These are phyloP conservation scores for Dimargaris verticillata DNA, from an alignment of 192 early-diverging fungal genomes.

Conservation along the genomic window DNA sequence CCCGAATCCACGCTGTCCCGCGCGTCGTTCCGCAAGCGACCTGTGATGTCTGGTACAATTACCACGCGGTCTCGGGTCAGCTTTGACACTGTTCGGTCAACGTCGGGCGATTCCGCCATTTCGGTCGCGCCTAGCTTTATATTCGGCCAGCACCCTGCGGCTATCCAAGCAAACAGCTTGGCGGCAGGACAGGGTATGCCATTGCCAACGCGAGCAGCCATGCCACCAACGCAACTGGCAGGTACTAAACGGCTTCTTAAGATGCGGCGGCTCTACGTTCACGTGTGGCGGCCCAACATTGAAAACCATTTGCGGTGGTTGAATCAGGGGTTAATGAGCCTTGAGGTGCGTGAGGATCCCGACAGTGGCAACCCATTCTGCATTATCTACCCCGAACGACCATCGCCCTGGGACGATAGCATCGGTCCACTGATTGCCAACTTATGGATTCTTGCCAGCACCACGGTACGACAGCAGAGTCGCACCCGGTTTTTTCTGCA, in stretches of 20 bases:
- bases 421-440: background rate
- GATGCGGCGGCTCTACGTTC: background rate
- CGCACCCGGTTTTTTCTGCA: background rate
- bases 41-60: too few species aligned
- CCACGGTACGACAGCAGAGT: background rate
- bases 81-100: background rate
- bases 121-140: background rate
- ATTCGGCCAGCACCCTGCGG: background rate
- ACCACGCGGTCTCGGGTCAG: background rate
- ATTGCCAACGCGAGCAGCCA: background rate
- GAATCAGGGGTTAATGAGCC: background rate
- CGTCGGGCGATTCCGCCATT: background rate
- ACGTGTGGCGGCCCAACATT: constrained; percentile 3
- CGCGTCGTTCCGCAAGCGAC: background rate
- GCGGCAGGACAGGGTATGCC: background rate
- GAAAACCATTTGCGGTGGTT: constrained; percentile 1
- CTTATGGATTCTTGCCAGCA: background rate
- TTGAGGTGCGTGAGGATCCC: background rate
- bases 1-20: background rate
- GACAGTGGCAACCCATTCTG: background rate
- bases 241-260: background rate
- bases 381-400: constrained; percentile 1
- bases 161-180: background rate
- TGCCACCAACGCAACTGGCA: background rate
- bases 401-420: background rate